These are phyloP conservation scores for Pyrenophora teres DNA, from an alignment of 2,329 filamentous ascomycete genomes.

Conservation along the genomic window DNA sequence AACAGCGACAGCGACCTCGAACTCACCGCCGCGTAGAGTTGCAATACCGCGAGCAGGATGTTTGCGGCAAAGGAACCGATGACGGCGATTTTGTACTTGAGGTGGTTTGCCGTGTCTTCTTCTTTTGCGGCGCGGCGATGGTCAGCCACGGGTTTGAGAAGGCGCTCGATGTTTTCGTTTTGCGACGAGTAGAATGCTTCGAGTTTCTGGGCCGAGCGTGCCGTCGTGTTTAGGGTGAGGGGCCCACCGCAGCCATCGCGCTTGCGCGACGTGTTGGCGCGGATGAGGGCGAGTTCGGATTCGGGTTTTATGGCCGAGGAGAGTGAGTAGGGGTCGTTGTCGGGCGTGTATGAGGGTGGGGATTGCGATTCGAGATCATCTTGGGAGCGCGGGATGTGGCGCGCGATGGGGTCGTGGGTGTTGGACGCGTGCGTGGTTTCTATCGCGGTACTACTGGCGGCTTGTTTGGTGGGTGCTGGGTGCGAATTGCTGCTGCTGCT, in stretches of 20 bases:
- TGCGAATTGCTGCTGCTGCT: constrained; percentile 13
- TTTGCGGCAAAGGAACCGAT: constrained; percentile 77
- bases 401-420: constrained; percentile 43
- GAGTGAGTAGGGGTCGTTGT: constrained; percentile 82
- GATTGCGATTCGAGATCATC: constrained; percentile 54
- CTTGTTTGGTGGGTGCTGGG: constrained; percentile 29
- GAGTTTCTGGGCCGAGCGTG: constrained; percentile 61
- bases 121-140: constrained; percentile 82
- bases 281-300: constrained; percentile 75
- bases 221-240: constrained; percentile 50
- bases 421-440: constrained; percentile 39
- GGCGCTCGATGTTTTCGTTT: constrained; percentile 89
- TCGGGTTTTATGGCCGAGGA: constrained; percentile 76
- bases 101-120: constrained; percentile 77
- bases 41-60: constrained; percentile 74
- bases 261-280: constrained; percentile 79
- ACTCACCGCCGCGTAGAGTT: constrained; percentile 84
- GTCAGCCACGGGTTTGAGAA: constrained; percentile 91
- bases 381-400: constrained; percentile 33
- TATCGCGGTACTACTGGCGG: constrained; percentile 48
- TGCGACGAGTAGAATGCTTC: constrained; percentile 86
- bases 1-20: constrained; percentile 94
- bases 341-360: constrained; percentile 63
- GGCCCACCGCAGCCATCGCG: constrained; percentile 60
- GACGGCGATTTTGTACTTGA: constrained; percentile 73